Percentiles rank a stretch among this genome's conserved stretches.
phyloP scores from a whole-genome alignment of 2,329 filamentous ascomycete species.

The Fusarium nisikadoi region DNA sequence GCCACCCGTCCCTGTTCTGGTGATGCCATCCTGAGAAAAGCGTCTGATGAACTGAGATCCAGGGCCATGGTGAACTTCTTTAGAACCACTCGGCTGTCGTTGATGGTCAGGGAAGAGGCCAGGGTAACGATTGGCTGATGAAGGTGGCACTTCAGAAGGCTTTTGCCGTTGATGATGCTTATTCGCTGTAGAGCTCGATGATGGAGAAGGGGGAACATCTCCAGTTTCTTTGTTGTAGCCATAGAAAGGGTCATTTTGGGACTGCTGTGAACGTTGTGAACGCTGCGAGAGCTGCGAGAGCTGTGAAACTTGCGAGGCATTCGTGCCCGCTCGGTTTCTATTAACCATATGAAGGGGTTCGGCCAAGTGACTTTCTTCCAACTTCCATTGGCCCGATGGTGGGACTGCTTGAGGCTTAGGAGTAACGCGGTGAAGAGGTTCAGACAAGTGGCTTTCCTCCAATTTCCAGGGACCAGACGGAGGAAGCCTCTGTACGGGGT shows the following conservation, averaged over 20 bases:
- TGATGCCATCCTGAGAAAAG: conserved; percentile 40
- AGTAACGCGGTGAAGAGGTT: conserved; percentile 56
- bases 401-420: conserved; percentile 51
- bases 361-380: conserved; percentile 64
- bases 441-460: conserved; percentile 64
- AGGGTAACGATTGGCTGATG: conserved; percentile 62
- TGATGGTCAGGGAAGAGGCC: conserved; percentile 54
- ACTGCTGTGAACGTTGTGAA: conserved; percentile 38
- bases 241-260: conserved; percentile 43
- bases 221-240: conserved; percentile 62
- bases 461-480: conserved; percentile 63
- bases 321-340: conserved; percentile 49
- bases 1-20: conserved; percentile 46
- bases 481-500: conserved; percentile 55
- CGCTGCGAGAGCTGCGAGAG: conserved; percentile 20
- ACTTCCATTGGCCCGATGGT: conserved; percentile 59
- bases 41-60: conserved; percentile 29
- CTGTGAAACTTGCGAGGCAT: conserved; percentile 23
- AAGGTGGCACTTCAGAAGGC: conserved; percentile 58
- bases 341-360: conserved; percentile 57
- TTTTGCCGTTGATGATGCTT: conserved; percentile 41
- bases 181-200: conserved; percentile 21
- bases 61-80: conserved; percentile 12
- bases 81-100: conserved; percentile 31
- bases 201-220: conserved; percentile 32